phyloP scores from a whole-genome alignment of 2,329 filamentous ascomycete genomes.

The Ophiostoma novo-ulmi region DNA sequence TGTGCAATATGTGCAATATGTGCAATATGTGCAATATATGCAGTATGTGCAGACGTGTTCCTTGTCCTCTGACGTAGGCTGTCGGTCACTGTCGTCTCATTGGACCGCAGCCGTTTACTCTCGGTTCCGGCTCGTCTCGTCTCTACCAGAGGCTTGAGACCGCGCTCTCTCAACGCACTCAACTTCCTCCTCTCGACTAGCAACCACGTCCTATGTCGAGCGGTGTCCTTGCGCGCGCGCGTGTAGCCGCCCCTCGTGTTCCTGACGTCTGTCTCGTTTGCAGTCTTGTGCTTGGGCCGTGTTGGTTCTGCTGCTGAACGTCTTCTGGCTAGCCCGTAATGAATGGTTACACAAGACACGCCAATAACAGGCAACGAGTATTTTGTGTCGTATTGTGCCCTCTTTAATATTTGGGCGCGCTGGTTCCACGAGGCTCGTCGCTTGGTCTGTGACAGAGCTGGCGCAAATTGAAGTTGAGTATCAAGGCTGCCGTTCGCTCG shows the following conservation, averaged over 20 bases:
- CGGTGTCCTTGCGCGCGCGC: not conserved
- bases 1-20: not conserved
- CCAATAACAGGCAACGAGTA: not conserved
- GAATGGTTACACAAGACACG: constrained; percentile 2
- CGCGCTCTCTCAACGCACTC: not conserved
- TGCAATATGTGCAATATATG: too few species aligned
- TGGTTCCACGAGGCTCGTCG: not conserved
- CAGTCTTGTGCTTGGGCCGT: not conserved
- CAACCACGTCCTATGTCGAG: not conserved
- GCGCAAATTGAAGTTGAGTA: not conserved
- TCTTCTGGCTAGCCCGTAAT: not conserved
- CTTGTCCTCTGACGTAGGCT: not conserved
- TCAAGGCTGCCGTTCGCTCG: not conserved
- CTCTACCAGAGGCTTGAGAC: not conserved
- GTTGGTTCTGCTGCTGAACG: not conserved
- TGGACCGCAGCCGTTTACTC: not conserved
- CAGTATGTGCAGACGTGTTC: not conserved
- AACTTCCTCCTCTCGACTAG: not conserved
- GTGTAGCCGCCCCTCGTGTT: constrained; percentile 7
- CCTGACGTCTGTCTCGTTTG: not conserved
- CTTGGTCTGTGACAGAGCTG: not conserved
- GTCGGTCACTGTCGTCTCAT: constrained; percentile 8
- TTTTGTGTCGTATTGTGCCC: too few species aligned
- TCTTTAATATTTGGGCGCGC: not conserved
- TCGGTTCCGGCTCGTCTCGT: not conserved